A percentile compares a stretch with the other conserved stretches of the same genome.
Evolutionary conservation across 2,329 filamentous ascomycete species (phyloP).

Genomic region (Tolypocladium pustulatum): DNA sequence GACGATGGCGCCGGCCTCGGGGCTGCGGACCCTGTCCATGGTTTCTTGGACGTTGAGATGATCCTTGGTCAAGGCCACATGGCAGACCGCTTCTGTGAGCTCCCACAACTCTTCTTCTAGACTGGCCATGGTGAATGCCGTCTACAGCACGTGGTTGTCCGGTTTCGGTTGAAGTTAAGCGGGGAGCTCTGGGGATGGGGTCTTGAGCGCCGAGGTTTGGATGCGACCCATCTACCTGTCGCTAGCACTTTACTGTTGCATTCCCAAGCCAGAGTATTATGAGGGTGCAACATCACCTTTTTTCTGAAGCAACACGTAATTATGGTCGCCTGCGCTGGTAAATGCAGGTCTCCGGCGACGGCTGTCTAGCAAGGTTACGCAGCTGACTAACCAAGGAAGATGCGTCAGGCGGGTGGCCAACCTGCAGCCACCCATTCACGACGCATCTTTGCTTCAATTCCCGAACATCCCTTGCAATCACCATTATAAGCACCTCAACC

Average conservation of each 20-base stretch:
- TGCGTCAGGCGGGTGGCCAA: too few species aligned
- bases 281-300: neutral
- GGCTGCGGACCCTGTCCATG: conserved; percentile 60
- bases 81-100: conserved; percentile 39
- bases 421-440: neutral
- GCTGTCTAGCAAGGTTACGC: neutral
- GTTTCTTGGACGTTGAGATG: conserved; percentile 45
- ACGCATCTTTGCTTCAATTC: neutral
- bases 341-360: neutral
- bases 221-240: neutral
- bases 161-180: neutral
- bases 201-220: neutral
- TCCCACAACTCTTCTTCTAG: conserved; percentile 21
- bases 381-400: neutral
- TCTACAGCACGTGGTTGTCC: too few species aligned
- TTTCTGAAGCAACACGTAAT: neutral
- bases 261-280: too few species aligned
- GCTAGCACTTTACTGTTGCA: neutral
- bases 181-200: neutral
- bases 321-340: neutral
- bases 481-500: neutral
- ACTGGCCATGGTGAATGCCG: conserved; percentile 4
- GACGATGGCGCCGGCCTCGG: conserved; percentile 65
- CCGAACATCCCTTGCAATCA: neutral
- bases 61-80: conserved; percentile 58